Percentiles rank a stretch among this genome's conserved stretches.
phyloP scores from a whole-genome alignment of 768 basidiomycete species.

The Leccinum uliginosum region DNA sequence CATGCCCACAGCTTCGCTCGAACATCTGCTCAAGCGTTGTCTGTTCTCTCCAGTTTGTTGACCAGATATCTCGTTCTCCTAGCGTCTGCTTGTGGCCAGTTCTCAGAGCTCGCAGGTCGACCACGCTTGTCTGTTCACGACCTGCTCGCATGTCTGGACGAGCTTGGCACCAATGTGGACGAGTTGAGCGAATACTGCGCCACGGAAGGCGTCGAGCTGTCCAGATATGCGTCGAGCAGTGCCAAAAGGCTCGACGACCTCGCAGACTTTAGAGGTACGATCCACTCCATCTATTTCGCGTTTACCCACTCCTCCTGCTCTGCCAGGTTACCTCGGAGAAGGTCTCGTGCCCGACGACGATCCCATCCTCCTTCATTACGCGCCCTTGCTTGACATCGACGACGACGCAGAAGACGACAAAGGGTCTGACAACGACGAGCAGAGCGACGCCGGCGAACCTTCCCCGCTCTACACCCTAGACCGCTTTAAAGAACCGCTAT shows the following conservation, averaged over 20 bases:
- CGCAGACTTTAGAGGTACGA: slow-evolving; percentile 66
- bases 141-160: slow-evolving; percentile 62
- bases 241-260: slow-evolving; percentile 67
- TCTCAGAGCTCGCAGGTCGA: slow-evolving; percentile 74
- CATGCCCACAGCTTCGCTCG: slow-evolving; percentile 77
- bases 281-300: slow-evolving; percentile 5
- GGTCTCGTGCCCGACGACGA: slow-evolving; percentile 57
- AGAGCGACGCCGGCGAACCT: slow-evolving; percentile 7
- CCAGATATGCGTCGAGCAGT: slow-evolving; percentile 62
- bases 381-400: slow-evolving; percentile 26
- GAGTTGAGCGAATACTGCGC: slow-evolving; percentile 65
- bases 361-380: slow-evolving; percentile 49
- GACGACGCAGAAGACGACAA: slow-evolving; percentile 30
- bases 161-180: slow-evolving; percentile 65
- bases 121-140: slow-evolving; percentile 54
- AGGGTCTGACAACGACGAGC: slow-evolving; percentile 26
- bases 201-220: slow-evolving; percentile 66
- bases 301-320: slow-evolving; percentile 21
- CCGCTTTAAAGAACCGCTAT: slow-evolving; percentile 17
- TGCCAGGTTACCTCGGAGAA: slow-evolving; percentile 54
- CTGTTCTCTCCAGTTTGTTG: slow-evolving; percentile 70
- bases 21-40: slow-evolving; percentile 66
- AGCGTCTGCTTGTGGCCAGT: slow-evolving; percentile 62
- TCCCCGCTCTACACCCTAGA: slow-evolving; percentile 18
- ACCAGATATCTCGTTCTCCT: slow-evolving; percentile 69